Evolutionary conservation across 192 early-diverging fungal genomes (phyloP).

Genomic region (Coemansia brasiliensis): DNA sequence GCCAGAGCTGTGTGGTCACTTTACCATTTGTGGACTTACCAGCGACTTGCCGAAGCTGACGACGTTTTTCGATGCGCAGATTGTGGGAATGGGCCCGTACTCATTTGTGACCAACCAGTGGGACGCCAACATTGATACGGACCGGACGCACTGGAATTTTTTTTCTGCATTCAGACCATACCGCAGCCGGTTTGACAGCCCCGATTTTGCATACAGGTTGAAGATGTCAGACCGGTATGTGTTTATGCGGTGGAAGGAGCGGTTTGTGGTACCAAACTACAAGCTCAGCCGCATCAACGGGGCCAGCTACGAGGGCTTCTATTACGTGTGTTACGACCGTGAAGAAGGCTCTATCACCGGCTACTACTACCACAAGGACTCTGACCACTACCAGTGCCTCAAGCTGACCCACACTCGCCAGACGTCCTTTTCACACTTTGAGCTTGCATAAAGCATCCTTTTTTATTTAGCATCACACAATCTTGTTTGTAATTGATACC

Average conservation of each 20-base stretch:
- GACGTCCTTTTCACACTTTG: constrained; percentile 51
- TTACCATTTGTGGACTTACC: constrained; percentile 74
- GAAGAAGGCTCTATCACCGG: constrained; percentile 62
- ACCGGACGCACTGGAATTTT: constrained; percentile 67
- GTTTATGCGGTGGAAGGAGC: constrained; percentile 89
- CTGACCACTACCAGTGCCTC: constrained; percentile 54
- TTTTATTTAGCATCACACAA: constrained; percentile 1
- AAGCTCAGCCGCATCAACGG: constrained; percentile 67
- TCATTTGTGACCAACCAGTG: constrained; percentile 74
- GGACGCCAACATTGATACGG: constrained; percentile 69
- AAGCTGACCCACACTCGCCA: constrained; percentile 37
- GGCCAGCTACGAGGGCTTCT: constrained; percentile 81
- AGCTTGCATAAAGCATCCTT: constrained; percentile 30
- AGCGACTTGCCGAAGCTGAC: constrained; percentile 67
- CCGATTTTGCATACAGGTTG: constrained; percentile 50
- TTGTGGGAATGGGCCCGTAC: constrained; percentile 62
- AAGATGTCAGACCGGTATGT: constrained; percentile 59
- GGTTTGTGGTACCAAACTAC: constrained; percentile 81
- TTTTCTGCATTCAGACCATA: constrained; percentile 49
- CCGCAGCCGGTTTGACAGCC: constrained; percentile 38
- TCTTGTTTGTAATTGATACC: not conserved
- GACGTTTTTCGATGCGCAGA: constrained; percentile 77
- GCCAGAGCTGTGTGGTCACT: constrained; percentile 70
- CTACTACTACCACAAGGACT: constrained; percentile 63
- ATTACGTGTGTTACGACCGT: constrained; percentile 73